phyloP scores from a whole-genome alignment of 2,329 filamentous ascomycete genomes.

The Colletotrichum tropicicola region DNA sequence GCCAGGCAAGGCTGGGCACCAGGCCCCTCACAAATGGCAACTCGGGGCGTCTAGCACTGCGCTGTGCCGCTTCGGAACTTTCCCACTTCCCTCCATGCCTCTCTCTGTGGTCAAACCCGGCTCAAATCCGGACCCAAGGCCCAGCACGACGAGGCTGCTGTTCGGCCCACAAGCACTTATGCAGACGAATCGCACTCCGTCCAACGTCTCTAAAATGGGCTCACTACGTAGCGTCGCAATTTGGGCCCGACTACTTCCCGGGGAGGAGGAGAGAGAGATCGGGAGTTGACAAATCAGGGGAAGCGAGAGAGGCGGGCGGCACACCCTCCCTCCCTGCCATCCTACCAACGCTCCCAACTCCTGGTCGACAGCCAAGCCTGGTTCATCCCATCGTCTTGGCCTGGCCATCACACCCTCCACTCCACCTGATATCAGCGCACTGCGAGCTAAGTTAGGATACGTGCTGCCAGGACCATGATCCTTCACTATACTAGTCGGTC shows the following conservation, averaged over 20 bases:
- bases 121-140: not conserved
- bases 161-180: not conserved
- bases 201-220: no score
- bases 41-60: not conserved
- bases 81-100: no score
- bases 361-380: not conserved
- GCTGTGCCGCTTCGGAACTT: not conserved
- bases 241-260: no score
- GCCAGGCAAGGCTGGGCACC: not conserved
- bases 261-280: no score
- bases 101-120: not conserved
- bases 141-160: no score
- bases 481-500: not conserved
- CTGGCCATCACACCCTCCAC: not conserved
- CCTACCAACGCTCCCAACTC: not conserved
- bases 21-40: not conserved
- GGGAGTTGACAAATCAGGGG: no score
- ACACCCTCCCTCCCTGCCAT: not conserved
- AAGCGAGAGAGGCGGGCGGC: no score
- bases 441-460: slow-evolving; percentile 1
- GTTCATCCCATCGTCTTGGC: not conserved
- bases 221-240: no score
- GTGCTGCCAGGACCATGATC: slow-evolving; percentile 5
- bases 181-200: no score
- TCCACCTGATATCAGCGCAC: not conserved